Base-by-base conservation (phyloP, 331 rosid genomes). In the Rosa hybrid region DNA sequence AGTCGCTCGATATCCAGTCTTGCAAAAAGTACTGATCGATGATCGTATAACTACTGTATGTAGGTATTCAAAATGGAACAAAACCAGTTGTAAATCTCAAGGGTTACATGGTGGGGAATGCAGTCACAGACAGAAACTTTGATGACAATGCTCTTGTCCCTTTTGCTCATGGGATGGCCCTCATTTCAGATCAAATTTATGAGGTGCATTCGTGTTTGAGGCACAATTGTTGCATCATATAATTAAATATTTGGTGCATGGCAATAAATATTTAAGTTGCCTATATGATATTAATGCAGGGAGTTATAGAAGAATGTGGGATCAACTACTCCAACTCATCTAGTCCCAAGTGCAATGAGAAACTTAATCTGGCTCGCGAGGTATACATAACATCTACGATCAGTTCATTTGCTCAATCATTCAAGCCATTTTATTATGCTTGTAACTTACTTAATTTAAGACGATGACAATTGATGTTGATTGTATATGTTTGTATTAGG, bases 61-160 rank as follows among this genome's bases (percentile, higher is more conserved):
- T 20, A 83, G 91, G 91, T 20, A 77, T 86, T 0, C 76, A 82
- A 57, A 68, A 65, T 59, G 87, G 88, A 72, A 62, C 60, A 51
- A 78, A 75, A 77, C 91, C 88, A 10, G 6, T 49, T 51, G 50
- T 88, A 68, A 88, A 88, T 73, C 78, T 88, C 12, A 86, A 86
- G 87, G 92, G 92, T 68, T 89, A 86, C 87, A 74, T 89, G 81
- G 92, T 86, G 77, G 92, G 90, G 23, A 89, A 89, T 76, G 92
- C 87, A 27, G 88, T 89, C 2, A 78, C 92, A 10, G 92, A 89
- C 80, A 34, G 4, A 1, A 60, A 38, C 30, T 86, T 89, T 72
- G 90, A 89, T 83, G 81, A 68, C 54, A 86, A 89, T 74, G 90
- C 92, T 64, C 81, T 89, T 18, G 92, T 89, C 54, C 92, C 90